Percentiles rank a stretch among this genome's conserved stretches.
phyloP scores from a whole-genome alignment of 139 green algal species.

The Medakamo hakoo region DNA sequence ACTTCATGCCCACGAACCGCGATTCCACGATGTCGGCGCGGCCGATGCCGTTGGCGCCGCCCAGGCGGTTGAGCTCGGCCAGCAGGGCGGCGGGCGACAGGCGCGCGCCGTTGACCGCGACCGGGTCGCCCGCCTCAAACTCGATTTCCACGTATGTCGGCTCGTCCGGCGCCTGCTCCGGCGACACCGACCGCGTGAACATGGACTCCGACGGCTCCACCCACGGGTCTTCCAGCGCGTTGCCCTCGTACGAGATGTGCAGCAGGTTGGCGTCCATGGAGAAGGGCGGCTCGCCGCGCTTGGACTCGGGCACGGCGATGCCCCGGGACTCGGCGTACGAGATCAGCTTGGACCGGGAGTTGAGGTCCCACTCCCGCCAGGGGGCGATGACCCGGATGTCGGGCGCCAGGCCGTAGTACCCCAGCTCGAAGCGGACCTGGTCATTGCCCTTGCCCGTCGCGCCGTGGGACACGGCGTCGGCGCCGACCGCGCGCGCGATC shows the following conservation, averaged over 20 bases:
- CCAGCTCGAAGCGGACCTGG: constrained; percentile 81
- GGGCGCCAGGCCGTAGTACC: constrained; percentile 95
- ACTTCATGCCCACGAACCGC: constrained; percentile 94
- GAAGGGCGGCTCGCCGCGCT: constrained; percentile 84
- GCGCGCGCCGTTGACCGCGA: constrained; percentile 74
- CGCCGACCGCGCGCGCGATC: constrained; percentile 79
- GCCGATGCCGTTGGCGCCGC: constrained; percentile 39
- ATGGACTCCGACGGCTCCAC: constrained; percentile 60
- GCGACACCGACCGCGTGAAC: constrained; percentile 82
- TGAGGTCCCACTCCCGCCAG: constrained; percentile 97
- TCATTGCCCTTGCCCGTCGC: constrained; percentile 99
- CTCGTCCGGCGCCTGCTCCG: constrained; percentile 74
- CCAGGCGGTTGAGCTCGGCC: constrained; percentile 78
- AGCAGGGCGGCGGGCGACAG: constrained; percentile 81
- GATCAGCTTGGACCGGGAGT: constrained; percentile 73
- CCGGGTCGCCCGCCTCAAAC: constrained; percentile 91
- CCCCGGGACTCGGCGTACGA: constrained; percentile 61
- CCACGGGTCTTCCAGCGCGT: constrained; percentile 91
- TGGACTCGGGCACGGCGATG: constrained; percentile 54
- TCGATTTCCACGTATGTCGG: constrained; percentile 87
- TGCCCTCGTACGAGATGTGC: constrained; percentile 84
- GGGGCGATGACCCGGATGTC: constrained; percentile 98
- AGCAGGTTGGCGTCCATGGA: constrained; percentile 94
- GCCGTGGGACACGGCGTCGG: constrained; percentile 94
- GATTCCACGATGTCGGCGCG: constrained; percentile 94